Evolutionary conservation across 1,284 basidiomycete species (phyloP), one percentile per base, ranked within the genome.

Genomic region (Melanopsichium pennsylvanicum): DNA sequence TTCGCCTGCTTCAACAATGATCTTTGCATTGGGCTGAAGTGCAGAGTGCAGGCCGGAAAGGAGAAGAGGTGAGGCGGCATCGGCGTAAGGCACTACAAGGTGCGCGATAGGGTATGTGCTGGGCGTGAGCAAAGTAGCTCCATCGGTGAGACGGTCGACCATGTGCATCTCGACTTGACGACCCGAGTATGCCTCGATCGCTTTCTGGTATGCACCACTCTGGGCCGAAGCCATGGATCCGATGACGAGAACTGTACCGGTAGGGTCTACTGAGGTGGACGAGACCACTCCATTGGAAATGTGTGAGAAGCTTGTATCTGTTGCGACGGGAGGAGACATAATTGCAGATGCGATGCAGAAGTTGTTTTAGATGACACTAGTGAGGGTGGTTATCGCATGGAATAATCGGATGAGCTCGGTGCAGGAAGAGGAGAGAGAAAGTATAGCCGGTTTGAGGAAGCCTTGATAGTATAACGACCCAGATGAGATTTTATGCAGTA

Each of bases 151-250:
- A 10, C 79, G 74, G 44, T 81, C 79, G 21, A 75, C 61, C 78
- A 81, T 79, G 49, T 81, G 68, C 64, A 79, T 80, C 46, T 81
- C 79, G 6, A 80, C 70, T 32, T 62, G 62, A 42, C 57, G 57
- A 19, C 57, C 59, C 6, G 56, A 56, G 55, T 63, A 63, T 0
- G 48, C 34, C 39, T 79, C 61, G 36, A 80, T 71, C 0, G 56
- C 69, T 15, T 62, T 54, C 40, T 80, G 78, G 51, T 80, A 80
- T 16, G 58, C 40, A 25, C 76, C 76, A 36, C 42, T 49, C 37
- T 64, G 54, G 8, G 78, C 78, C 3, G 76, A 71, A 5, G 62
- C 59, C 57, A 80, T 63, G n/a, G 75, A 76, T 6, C 74, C 72
- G 5, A 80, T 71, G 16, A 80, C 74, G 37, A 80, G 67, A 15